A percentile compares a stretch with the other conserved stretches of the same genome.
Evolutionary conservation across 1,139 yeast genomes (phyloP).

Genomic region (Debaryomyces sp.): DNA sequence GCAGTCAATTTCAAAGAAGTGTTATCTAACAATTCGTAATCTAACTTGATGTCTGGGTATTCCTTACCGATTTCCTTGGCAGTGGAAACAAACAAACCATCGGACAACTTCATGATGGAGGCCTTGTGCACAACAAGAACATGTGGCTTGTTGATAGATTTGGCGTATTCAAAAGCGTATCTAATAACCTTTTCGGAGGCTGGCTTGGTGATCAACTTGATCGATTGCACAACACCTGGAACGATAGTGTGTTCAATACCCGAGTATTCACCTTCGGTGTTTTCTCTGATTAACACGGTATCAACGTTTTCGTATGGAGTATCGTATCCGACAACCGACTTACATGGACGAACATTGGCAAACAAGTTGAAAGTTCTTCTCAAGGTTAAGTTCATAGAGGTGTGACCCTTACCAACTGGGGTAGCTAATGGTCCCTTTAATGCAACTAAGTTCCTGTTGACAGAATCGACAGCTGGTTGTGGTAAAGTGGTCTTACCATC

Average conservation of each 20-base stretch:
- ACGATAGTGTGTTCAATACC: slow-evolving; percentile 98
- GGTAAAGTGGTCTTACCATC: slow-evolving; percentile 96
- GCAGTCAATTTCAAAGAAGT: slow-evolving; percentile 89
- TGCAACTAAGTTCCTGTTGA: slow-evolving; percentile 91
- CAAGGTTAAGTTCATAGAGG: slow-evolving; percentile 93
- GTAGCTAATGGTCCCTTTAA: slow-evolving; percentile 98
- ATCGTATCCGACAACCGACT: slow-evolving; percentile 88
- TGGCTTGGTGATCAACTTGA: slow-evolving; percentile 93
- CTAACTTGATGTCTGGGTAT: slow-evolving; percentile 85
- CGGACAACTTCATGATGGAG: slow-evolving; percentile 96
- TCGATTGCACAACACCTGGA: slow-evolving; percentile 98
- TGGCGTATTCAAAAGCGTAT: slow-evolving; percentile 96
- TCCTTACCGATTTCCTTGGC: slow-evolving; percentile 89
- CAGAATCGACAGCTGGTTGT: slow-evolving; percentile 86
- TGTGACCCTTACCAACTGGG: slow-evolving; percentile 98
- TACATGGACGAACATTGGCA: slow-evolving; percentile 98
- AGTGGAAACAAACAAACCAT: slow-evolving; percentile 91
- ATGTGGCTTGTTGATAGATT: slow-evolving; percentile 84
- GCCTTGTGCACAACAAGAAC: slow-evolving; percentile 97
- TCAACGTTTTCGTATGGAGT: slow-evolving; percentile 95
- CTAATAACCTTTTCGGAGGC: slow-evolving; percentile 96
- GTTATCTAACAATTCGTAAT: slow-evolving; percentile 90
- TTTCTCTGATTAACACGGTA: slow-evolving; percentile 95
- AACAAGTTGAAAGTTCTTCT: slow-evolving; percentile 96
- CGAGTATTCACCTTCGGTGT: slow-evolving; percentile 99